Percentiles rank a stretch among this genome's conserved stretches.
These are phyloP conservation scores for Candida incommunis DNA, from an alignment of 805 yeast species.

Conservation along the genomic window DNA sequence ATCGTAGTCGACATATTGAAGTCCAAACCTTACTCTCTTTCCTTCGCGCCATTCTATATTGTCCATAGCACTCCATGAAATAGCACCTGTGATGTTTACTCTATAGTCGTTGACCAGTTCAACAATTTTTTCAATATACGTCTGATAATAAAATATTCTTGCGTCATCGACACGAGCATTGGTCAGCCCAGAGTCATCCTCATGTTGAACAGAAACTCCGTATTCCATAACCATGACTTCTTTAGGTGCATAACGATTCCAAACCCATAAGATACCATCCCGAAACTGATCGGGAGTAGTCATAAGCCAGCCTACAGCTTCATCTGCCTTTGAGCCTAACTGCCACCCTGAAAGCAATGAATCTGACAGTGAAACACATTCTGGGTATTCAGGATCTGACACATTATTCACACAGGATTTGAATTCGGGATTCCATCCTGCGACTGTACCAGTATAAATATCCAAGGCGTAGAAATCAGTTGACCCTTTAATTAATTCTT, in stretches of 20 bases:
- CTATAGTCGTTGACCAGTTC: constrained; percentile 15
- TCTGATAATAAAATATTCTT: constrained; percentile 20
- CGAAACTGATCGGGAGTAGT: constrained; percentile 10
- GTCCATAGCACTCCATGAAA: constrained; percentile 24
- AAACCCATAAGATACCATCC: constrained; percentile 10
- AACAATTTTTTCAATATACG: constrained; percentile 18
- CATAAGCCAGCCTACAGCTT: constrained; percentile 19
- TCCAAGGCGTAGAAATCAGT: constrained; percentile 24
- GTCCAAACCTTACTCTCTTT: constrained; percentile 9
- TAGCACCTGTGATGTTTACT: constrained; percentile 20
- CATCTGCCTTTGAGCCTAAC: constrained; percentile 11
- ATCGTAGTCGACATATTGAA: constrained; percentile 10
- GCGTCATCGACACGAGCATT: constrained; percentile 20
- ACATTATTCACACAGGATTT: constrained; percentile 16
- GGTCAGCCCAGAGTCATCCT: constrained; percentile 15
- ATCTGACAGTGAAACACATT: constrained; percentile 14
- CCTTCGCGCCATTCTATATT: constrained; percentile 24
- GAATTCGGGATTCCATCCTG: constrained; percentile 13
- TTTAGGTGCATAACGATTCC: constrained; percentile 16
- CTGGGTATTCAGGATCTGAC: constrained; percentile 17
- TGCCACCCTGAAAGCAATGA: constrained; percentile 13
- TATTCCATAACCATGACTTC: constrained; percentile 21
- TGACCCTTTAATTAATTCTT: constrained; percentile 14
- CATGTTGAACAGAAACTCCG: constrained; percentile 24
- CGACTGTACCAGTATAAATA: constrained; percentile 19